Evolutionary conservation across 1,139 yeast species (phyloP).

Genomic region (Kurtzmaniella natalensis): DNA sequence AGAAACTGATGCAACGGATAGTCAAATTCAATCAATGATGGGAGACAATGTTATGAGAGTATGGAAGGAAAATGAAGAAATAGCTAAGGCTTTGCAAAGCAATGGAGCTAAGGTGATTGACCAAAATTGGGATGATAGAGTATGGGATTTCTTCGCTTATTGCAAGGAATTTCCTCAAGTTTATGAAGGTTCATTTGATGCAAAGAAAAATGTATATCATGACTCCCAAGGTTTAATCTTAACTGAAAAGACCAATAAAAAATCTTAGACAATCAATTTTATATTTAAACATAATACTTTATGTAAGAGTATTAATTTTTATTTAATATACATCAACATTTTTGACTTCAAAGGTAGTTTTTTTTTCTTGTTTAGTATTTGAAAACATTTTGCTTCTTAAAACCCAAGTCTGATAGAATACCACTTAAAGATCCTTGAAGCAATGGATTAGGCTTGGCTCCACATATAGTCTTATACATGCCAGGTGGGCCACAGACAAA

Average conservation of each 20-base stretch:
- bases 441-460: slow-evolving; percentile 3
- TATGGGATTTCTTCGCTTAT: slow-evolving; percentile 31
- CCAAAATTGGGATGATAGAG: slow-evolving; percentile 37
- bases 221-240: too few species aligned
- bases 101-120: slow-evolving; percentile 23
- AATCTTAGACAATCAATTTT: too few species aligned
- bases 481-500: slow-evolving; percentile 5
- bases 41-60: slow-evolving; percentile 47
- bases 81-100: slow-evolving; percentile 12
- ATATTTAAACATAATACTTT: too few species aligned
- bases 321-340: too few species aligned
- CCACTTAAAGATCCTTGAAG: slow-evolving; percentile 3
- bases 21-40: slow-evolving; percentile 39
- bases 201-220: neutral
- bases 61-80: slow-evolving; percentile 40
- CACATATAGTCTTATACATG: slow-evolving; percentile 1
- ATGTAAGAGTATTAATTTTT: too few species aligned
- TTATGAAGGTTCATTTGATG: slow-evolving; percentile 27
- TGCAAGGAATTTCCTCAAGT: slow-evolving; percentile 29
- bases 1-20: slow-evolving; percentile 32
- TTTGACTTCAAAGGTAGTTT: too few species aligned
- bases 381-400: neutral
- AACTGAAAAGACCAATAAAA: too few species aligned
- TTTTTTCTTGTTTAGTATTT: slow-evolving; percentile 1
- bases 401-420: slow-evolving; percentile 1